Evolutionary conservation across 371 early-diverging fungal genomes (phyloP).

Genomic region (Saksenaea oblongispora): DNA sequence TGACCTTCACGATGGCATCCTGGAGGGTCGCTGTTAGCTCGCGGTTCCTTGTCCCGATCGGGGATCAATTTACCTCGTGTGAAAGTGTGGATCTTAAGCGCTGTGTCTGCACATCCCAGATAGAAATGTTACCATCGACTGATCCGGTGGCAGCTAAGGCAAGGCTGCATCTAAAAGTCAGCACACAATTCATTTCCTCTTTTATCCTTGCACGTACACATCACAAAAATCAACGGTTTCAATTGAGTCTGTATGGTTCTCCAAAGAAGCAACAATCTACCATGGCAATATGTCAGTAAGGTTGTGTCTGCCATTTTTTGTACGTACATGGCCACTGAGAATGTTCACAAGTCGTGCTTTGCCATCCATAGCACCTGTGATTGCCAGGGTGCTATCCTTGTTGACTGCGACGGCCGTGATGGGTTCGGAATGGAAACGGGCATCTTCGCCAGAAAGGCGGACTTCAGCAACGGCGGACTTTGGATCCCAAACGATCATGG

Average conservation of each 20-base stretch:
- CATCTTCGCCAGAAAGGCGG: conserved; percentile 71
- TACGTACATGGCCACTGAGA: conserved; percentile 62
- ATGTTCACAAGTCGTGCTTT: conserved; percentile 78
- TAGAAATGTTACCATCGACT: conserved; percentile 81
- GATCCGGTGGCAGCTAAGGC: conserved; percentile 86
- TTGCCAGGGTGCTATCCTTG: conserved; percentile 73
- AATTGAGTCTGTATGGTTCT: conserved; percentile 76
- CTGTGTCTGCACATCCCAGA: conserved; percentile 87
- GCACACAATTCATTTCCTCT: no score
- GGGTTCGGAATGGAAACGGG: conserved; percentile 85
- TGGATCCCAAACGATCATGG: conserved; percentile 93
- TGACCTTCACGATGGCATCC: conserved; percentile 83
- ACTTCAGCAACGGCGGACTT: conserved; percentile 73
- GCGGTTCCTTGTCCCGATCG: background rate
- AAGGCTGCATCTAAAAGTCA: conserved; percentile 35
- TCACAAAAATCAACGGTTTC: conserved; percentile 78
- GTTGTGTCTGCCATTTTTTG: conserved; percentile 3
- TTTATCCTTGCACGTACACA: conserved; percentile 34
- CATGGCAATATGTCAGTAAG: background rate
- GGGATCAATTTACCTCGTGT: conserved; percentile 58
- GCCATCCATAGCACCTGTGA: conserved; percentile 83
- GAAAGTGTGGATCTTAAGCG: conserved; percentile 66
- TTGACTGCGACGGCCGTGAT: conserved; percentile 79
- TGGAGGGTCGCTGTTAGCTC: conserved; percentile 18
- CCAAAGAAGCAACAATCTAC: conserved; percentile 75